These are phyloP conservation scores for Mycena citricolor DNA, from an alignment of 1,284 basidiomycete species.

Conservation along the genomic window DNA sequence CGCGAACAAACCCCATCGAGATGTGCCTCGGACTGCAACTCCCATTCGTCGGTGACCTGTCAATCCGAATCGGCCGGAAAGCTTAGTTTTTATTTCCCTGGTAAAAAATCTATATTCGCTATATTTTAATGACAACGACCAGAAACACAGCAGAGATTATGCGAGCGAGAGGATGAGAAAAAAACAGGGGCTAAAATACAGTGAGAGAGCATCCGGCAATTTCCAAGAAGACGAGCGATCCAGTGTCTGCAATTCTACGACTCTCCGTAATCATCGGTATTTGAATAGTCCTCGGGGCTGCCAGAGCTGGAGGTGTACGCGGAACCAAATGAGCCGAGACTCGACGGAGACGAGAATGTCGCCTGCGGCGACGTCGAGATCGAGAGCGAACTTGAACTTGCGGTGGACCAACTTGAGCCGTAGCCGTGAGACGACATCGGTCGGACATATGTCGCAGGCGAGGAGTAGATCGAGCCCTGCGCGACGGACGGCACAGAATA, in stretches of 20 bases:
- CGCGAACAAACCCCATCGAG: conserved; percentile 15
- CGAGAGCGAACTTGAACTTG: conserved; percentile 31
- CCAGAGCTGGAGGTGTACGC: conserved; percentile 35
- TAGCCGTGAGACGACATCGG: conserved; percentile 33
- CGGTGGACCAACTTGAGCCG: conserved; percentile 38
- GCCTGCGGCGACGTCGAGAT: conserved; percentile 34
- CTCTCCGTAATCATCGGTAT: conserved; percentile 39
- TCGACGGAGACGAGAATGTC: conserved; percentile 31
- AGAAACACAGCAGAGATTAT: neutral
- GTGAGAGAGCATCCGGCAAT: conserved; percentile 11
- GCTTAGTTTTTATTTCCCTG: conserved; percentile 10
- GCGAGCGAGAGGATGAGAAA: too few species aligned
- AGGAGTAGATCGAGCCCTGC: conserved; percentile 30
- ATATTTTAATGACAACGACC: conserved; percentile 1
- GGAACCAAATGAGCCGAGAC: conserved; percentile 34
- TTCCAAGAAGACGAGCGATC: conserved; percentile 11
- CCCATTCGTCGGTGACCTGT: conserved; percentile 17
- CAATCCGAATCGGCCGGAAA: conserved; percentile 17
- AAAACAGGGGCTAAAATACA: too few species aligned
- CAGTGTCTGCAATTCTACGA: conserved; percentile 22
- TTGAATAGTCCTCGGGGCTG: conserved; percentile 38
- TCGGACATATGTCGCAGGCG: conserved; percentile 35
- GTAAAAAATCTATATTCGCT: conserved; percentile 6
- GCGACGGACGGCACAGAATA: conserved; percentile 5
- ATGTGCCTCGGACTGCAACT: conserved; percentile 4